phyloP scores from a whole-genome alignment of 345 rosid genomes.

The Lagerstroemia speciosa region DNA sequence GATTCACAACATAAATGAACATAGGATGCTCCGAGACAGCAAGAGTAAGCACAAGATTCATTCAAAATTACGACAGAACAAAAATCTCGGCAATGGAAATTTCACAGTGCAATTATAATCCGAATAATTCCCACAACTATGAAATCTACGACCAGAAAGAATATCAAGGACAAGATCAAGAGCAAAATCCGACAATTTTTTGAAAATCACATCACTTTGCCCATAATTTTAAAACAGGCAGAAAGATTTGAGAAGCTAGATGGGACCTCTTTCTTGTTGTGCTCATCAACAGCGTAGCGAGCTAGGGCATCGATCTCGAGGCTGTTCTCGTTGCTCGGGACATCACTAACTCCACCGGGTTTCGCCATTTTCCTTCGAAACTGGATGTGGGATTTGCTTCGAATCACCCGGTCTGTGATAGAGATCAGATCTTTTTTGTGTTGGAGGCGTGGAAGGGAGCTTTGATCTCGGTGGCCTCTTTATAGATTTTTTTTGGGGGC shows the following conservation, averaged over 20 bases:
- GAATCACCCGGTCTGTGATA: not conserved
- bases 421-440: not conserved
- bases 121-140: not conserved
- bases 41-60: not conserved
- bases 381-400: not conserved
- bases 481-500: not conserved
- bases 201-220: not conserved
- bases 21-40: not conserved
- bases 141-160: not conserved
- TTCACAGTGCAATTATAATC: no score
- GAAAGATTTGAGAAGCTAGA: not conserved
- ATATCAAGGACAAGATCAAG: not conserved
- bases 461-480: not conserved
- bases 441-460: not conserved
- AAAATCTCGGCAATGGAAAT: no score
- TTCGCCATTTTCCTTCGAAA: constrained; percentile 25
- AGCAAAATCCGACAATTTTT: not conserved
- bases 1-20: not conserved
- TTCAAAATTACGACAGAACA: not conserved
- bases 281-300: constrained; percentile 84
- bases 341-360: constrained; percentile 45
- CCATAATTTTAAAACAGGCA: not conserved
- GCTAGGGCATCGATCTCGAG: constrained; percentile 56
- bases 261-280: constrained; percentile 66
- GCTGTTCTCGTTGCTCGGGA: constrained; percentile 45